Evolutionary conservation across 139 green algal genomes (phyloP).

Genomic region (Coccomyxa sp.): DNA sequence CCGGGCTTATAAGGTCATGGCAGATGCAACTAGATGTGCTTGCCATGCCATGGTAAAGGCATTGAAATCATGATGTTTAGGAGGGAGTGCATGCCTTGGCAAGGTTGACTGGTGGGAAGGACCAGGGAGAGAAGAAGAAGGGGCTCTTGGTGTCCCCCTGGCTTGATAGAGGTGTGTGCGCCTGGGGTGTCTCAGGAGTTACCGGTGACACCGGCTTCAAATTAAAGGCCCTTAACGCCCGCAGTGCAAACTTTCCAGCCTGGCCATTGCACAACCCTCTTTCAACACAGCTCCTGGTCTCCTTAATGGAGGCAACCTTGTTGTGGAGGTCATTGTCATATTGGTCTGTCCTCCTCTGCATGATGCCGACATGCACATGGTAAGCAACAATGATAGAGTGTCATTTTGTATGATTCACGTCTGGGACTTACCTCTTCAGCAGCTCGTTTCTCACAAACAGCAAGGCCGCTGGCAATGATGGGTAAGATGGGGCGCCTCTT

Average conservation of each 20-base stretch:
- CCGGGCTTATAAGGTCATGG: not conserved
- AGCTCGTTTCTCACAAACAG: too few species aligned
- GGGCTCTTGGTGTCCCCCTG: not conserved
- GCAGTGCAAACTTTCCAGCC: not conserved
- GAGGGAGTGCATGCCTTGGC: not conserved
- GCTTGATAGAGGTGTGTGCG: not conserved
- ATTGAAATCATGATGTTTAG: not conserved
- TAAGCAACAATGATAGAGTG: too few species aligned
- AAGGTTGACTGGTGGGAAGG: not conserved
- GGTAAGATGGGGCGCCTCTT: too few species aligned
- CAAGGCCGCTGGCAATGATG: too few species aligned
- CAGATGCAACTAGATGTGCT: not conserved
- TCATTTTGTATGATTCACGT: too few species aligned
- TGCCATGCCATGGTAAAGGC: not conserved
- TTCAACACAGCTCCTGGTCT: too few species aligned
- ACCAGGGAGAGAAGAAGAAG: not conserved
- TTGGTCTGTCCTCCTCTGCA: too few species aligned
- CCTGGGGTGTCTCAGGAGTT: not conserved
- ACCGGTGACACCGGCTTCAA: not conserved
- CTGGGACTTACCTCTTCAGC: too few species aligned
- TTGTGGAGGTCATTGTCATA: too few species aligned
- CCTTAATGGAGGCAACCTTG: too few species aligned
- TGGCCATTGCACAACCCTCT: not conserved
- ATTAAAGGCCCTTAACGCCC: not conserved
- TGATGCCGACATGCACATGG: too few species aligned